Percentiles rank a stretch among this genome's conserved stretches.
Conservation (phyloP, 2,329 filamentous ascomycete species). For the Microascus cirrosus region DNA sequence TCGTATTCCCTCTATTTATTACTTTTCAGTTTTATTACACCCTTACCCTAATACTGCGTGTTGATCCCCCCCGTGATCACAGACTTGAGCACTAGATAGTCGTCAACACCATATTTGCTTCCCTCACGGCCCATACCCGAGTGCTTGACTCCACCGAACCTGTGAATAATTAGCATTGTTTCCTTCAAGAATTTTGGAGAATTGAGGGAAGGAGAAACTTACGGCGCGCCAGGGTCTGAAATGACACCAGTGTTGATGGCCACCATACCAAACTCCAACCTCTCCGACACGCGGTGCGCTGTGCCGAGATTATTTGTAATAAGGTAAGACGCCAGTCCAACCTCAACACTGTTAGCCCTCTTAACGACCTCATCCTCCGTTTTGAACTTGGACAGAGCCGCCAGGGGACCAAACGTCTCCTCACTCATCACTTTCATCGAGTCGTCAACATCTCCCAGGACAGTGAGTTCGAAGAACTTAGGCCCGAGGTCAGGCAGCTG, state of each 20-base stretch:
- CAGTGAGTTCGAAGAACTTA: conserved; percentile 86
- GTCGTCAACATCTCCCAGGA: conserved; percentile 74
- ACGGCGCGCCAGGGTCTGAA: conserved; percentile 47
- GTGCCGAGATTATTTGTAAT: conserved; percentile 58
- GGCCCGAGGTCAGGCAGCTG: conserved; percentile 62
- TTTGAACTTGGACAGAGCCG: conserved; percentile 78
- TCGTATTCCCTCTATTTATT: too few relatives aligned
- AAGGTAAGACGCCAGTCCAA: conserved; percentile 91
- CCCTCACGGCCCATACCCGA: conserved; percentile 35
- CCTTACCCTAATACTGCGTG: background rate
- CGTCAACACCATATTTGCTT: conserved; percentile 36
- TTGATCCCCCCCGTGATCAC: conserved; percentile 28
- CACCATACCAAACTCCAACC: conserved; percentile 77
- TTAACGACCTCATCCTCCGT: conserved; percentile 80
- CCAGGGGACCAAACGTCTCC: conserved; percentile 93
- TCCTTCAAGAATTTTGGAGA: too few relatives aligned
- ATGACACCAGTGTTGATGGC: conserved; percentile 66
- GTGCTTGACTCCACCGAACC: conserved; percentile 35
- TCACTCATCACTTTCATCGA: conserved; percentile 78
- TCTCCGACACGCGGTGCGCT: conserved; percentile 51
- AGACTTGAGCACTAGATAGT: conserved; percentile 45
- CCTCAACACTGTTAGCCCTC: conserved; percentile 70
- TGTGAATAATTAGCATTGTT: background rate
- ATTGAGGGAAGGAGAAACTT: background rate
- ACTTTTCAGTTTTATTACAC: too few relatives aligned